Base-by-base conservation (phyloP, 1,284 basidiomycete genomes). In the Leccinum griseonigrum region DNA sequence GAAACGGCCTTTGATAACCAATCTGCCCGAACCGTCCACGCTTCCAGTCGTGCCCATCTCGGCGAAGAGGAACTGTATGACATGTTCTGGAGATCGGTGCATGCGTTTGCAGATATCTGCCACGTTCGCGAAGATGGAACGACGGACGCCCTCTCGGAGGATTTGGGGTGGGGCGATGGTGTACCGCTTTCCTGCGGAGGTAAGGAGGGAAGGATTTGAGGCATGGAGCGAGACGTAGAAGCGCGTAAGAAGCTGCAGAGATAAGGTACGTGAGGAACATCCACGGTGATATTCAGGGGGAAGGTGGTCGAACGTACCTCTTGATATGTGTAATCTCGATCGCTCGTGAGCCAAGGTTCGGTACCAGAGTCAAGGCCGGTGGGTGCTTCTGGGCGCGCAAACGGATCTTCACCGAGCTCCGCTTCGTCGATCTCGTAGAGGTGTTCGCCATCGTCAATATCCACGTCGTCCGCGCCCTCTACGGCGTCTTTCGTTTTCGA, bases 51-150 rank as follows among this genome's bases (percentile, higher is more conserved):
- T 99, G 81, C 97, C 97, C 90, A 99, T 88, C 81, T 99, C 97
- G 59, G 97, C 89, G 76, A 98, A 98, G 68, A 99, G 82, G 83
- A 94, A 99, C 77, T 94, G 91, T 68, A 98, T 98, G 70, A 98
- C 95, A 74, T 99, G 97, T 78, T 99, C 97, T n/a, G 97, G 95
- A 79, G 95, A 92, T 75, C 97, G 85, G 81, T 98, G 97, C 95
- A 99, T 98, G 70, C 94, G 88, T 78, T 93, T 96, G 85, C 97
- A 98, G 69, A 99, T 99, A 75, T 99, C 97, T 68, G 90, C 88
- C 63, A 99, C 86, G 77, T 99, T 99, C 68, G 95, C 91, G 69
- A 99, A 99, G 67, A 97, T 91, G 51, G 95, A 91, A 80, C 97
- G 97, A 79, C 99, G 98, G 79, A 96, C 97, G 63, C 90, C 90